Base-by-base conservation (phyloP, 495 filamentous ascomycete species). In the Neurospora sp. region DNA sequence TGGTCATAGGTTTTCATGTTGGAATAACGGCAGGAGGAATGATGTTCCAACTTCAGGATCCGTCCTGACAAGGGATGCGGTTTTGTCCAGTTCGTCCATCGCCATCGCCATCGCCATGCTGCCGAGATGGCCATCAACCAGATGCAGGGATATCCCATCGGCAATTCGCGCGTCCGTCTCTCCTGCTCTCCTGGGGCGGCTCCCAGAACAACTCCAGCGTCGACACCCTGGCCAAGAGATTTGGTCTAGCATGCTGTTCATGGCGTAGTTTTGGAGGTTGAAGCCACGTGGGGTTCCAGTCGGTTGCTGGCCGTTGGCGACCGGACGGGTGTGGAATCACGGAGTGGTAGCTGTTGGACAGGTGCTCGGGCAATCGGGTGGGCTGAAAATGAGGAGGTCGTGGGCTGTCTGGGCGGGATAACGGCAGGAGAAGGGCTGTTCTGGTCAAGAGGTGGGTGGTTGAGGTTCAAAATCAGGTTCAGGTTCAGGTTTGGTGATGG, bases 211-310 rank as follows among this genome's bases (percentile, higher is more conserved):
- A 18, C 27, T 62, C 23, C 3, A 0, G 3, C 6, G 6, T 66
- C 27, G 6, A 27, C 54, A 37, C 14, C 14, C 1, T 14, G 27
- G 14, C 27, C 54, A 9, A 14, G 20, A 59, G 0, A 27, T 0
- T 9, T 1, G 11, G 39, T 81, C 75, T 5, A 90, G 85, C 86
- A 93, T 89, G 69, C 76, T 82, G 70, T 83, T 85, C 79, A 88
- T 82, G 46, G 82, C 74, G 48, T 87, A 87, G 73, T 89, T 89
- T n/a, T 91, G 85, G 9, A 98, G 88, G 75, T 92, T 94, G 85
- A 98, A 98, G 5, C 93, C 94, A 48, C 95, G 92, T 38, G 94
- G 94, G 4, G 95, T 95, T 20, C 94, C 94, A 18, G 90, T 86
- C 35, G 90, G 88, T 46, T 86, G 84, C 74, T 93, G 90, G 69